phyloP scores from a whole-genome alignment of 148 eudicot species.

The Oxyria digyna region DNA sequence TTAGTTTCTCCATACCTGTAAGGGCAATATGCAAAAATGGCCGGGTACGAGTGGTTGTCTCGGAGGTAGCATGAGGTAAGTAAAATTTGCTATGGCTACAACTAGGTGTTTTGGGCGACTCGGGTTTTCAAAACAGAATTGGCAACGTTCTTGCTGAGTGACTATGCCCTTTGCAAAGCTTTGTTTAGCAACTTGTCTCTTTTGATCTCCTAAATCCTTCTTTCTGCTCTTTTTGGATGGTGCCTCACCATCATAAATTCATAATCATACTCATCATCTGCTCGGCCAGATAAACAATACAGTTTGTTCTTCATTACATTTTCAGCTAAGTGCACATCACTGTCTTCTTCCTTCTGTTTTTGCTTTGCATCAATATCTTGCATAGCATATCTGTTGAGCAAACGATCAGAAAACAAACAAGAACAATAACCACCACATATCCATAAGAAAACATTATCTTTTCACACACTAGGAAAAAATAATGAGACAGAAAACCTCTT shows the following conservation, averaged over 20 bases:
- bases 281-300: constrained; percentile 42
- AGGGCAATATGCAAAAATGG: constrained; percentile 77
- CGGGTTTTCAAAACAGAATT: constrained; percentile 90
- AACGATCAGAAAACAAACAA: background rate
- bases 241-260: constrained; percentile 63
- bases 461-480: background rate
- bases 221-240: constrained; percentile 52
- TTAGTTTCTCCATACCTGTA: constrained; percentile 40
- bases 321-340: constrained; percentile 69
- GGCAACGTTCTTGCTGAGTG: constrained; percentile 88
- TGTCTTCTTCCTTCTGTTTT: constrained; percentile 65
- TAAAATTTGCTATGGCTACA: constrained; percentile 79
- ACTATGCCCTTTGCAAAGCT: constrained; percentile 40
- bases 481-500: constrained; percentile 40
- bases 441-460: background rate
- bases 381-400: constrained; percentile 33
- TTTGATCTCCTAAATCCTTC: constrained; percentile 37
- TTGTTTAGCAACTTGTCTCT: constrained; percentile 22
- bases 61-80: constrained; percentile 73
- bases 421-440: background rate
- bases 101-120: constrained; percentile 78
- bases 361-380: constrained; percentile 38
- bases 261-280: constrained; percentile 95
- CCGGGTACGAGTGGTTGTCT: constrained; percentile 74
- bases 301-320: constrained; percentile 49